Evolutionary conservation across 441 rosid genomes (phyloP), one percentile per base, ranked within the genome.

Genomic region (Adansonia madagascariensis): DNA sequence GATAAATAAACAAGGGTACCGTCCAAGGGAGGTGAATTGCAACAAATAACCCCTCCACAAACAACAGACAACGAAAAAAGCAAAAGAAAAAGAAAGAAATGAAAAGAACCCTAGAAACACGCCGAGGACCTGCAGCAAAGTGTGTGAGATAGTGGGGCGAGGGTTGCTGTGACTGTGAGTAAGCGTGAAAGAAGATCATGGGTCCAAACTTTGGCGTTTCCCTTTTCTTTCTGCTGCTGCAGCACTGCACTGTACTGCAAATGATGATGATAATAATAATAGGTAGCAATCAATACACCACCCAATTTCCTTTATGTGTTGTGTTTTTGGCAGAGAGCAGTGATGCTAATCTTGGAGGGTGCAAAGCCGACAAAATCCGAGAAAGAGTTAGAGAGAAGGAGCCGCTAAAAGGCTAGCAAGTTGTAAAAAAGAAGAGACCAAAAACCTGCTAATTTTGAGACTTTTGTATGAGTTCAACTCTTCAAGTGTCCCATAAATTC

Each of bases 41-140:
- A 17, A 62, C 9, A 27, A 27, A 27, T 27, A 27, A 27, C 31
- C 31, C 31, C 31, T 27, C 31, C 31, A 27, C 31, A 27, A 27
- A 27, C 31, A 27, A 27, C 31, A 27, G 31, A 27, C 31, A 27
- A 27, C 31, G 31, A 27, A 27, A 27, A 27, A 27, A 27, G 31
- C 31, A 17, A 57, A 20, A 57, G 10, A 56, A 11, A 24, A 1
- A 18, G 20, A 57, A 20, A 6, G 18, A 17, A 27, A 41, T 8
- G 10, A 64, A 49, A 72, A 41, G 79, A 62, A 71, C 84, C 86
- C 86, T 50, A 44, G n/a, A 81, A 81, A 76, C 76, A 80, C 79
- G 86, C 81, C 79, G 86, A 79, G 73, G 73, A 74, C 66, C 55
- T 43, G 78, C 77, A 4, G 8, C 57, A 47, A 72, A 74, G 56